phyloP scores from a whole-genome alignment of 345 rosid genomes.

The Gossypium ekmanianum region DNA sequence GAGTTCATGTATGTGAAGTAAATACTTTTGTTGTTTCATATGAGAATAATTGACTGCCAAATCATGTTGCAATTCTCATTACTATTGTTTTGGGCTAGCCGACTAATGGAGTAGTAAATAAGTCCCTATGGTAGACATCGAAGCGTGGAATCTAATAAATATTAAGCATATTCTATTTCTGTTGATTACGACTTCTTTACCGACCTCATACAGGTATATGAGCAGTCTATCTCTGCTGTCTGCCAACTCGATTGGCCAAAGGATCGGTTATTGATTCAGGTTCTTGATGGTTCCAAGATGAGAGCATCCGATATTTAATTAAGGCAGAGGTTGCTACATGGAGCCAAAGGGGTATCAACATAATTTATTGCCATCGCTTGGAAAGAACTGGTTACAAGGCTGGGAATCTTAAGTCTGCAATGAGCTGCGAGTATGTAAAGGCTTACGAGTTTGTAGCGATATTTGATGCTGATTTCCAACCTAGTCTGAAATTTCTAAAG shows the following conservation, averaged over 20 bases:
- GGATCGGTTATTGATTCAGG: slow-evolving; percentile 62
- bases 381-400: slow-evolving; percentile 85
- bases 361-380: slow-evolving; percentile 66
- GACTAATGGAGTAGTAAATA: not conserved
- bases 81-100: slow-evolving; percentile 6
- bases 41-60: not conserved
- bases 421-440: slow-evolving; percentile 72
- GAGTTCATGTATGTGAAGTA: not conserved
- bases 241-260: slow-evolving; percentile 89
- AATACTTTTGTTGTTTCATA: not conserved
- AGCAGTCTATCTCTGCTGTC: slow-evolving; percentile 78
- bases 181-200: slow-evolving; percentile 6
- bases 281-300: slow-evolving; percentile 80
- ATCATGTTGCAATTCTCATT: slow-evolving; percentile 2
- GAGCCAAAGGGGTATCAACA: slow-evolving; percentile 69
- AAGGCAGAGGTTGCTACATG: slow-evolving; percentile 60
- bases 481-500: slow-evolving; percentile 65
- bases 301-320: slow-evolving; percentile 59
- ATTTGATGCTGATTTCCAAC: slow-evolving; percentile 85
- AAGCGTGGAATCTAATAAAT: not conserved
- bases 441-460: slow-evolving; percentile 79
- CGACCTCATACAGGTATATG: slow-evolving; percentile 54
- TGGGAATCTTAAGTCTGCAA: slow-evolving; percentile 86
- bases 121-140: not conserved
- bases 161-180: not conserved